Evolutionary conservation across 2,329 filamentous ascomycete species (phyloP).

Genomic region (Calonectria hongkongensis): DNA sequence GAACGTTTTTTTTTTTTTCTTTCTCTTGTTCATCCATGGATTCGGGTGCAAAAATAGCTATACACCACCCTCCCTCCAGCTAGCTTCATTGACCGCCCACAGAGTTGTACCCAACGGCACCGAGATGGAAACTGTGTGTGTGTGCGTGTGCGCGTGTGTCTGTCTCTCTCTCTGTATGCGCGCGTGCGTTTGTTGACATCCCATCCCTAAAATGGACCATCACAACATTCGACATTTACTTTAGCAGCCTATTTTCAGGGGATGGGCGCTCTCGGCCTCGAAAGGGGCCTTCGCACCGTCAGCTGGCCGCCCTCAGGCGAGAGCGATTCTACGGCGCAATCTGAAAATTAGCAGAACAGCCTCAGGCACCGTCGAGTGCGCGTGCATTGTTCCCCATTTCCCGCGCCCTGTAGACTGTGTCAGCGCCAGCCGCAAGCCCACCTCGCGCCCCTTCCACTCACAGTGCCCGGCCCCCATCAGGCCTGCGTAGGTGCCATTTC

Average conservation of each 20-base stretch:
- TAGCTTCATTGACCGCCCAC: conserved; percentile 25
- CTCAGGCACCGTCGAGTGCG: conserved; percentile 51
- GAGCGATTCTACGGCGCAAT: conserved; percentile 34
- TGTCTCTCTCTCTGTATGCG: conserved; percentile 5
- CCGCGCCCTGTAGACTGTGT: conserved; percentile 34
- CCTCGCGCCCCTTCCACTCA: conserved; percentile 45
- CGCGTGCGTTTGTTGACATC: conserved; percentile 42
- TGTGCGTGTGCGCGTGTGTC: conserved; percentile 34
- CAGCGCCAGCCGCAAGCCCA: conserved; percentile 46
- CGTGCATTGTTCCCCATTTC: conserved; percentile 47
- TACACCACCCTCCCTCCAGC: conserved; percentile 13
- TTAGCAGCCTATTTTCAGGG: conserved; percentile 45
- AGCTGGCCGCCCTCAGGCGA: conserved; percentile 50
- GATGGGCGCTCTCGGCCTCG: conserved; percentile 19
- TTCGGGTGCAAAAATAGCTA: conserved; percentile 17
- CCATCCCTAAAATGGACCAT: conserved; percentile 44
- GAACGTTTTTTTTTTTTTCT: conserved; percentile 4
- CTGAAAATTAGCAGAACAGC: conserved; percentile 16
- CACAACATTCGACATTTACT: conserved; percentile 47
- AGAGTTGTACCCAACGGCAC: conserved; percentile 22
- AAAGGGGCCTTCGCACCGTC: conserved; percentile 44
- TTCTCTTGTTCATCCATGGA: conserved; percentile 7
- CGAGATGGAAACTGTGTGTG: conserved; percentile 10
- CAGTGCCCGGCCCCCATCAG: conserved; percentile 35
- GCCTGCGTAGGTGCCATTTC: conserved; percentile 50